Evolutionary conservation across 371 early-diverging fungal genomes (phyloP).

Genomic region (Apophysomyces sp.): DNA sequence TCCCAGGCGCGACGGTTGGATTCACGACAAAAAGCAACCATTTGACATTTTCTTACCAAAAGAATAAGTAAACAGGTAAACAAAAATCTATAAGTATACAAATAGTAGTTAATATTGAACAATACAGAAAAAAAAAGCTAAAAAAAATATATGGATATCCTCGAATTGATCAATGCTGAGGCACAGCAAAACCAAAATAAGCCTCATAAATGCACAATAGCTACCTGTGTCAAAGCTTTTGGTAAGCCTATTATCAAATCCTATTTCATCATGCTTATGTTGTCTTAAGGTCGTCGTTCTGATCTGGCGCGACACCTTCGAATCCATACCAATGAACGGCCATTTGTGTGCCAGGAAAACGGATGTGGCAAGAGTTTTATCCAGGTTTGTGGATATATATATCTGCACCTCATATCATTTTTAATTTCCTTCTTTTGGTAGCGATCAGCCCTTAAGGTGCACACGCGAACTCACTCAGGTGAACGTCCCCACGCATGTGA

Average conservation of each 20-base stretch:
- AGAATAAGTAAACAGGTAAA: too few species aligned
- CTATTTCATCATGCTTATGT: neutral
- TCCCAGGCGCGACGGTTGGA: too few species aligned
- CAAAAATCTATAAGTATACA: too few species aligned
- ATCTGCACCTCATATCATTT: neutral
- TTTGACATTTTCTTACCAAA: too few species aligned
- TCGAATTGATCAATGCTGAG: conserved; percentile 23
- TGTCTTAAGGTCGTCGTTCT: conserved; percentile 47
- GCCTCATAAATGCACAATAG: conserved; percentile 15
- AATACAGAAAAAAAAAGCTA: neutral
- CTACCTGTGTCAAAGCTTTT: conserved; percentile 18
- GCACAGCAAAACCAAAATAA: conserved; percentile 12
- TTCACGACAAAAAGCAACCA: too few species aligned
- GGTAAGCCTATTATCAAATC: neutral
- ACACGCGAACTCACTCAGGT: conserved; percentile 77
- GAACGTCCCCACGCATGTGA: conserved; percentile 78
- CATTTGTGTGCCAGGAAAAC: conserved; percentile 62
- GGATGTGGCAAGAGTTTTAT: conserved; percentile 80
- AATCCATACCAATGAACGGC: conserved; percentile 77
- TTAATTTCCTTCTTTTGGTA: conserved; percentile 20
- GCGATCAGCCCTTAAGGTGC: conserved; percentile 79
- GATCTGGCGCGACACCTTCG: conserved; percentile 79
- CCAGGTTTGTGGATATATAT: conserved; percentile 42
- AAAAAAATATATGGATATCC: conserved; percentile 12
- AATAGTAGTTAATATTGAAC: neutral